A percentile compares a stretch with the other conserved stretches of the same genome.
These are phyloP conservation scores for Xylaria cubensis DNA, from an alignment of 495 filamentous ascomycete species.

Conservation along the genomic window DNA sequence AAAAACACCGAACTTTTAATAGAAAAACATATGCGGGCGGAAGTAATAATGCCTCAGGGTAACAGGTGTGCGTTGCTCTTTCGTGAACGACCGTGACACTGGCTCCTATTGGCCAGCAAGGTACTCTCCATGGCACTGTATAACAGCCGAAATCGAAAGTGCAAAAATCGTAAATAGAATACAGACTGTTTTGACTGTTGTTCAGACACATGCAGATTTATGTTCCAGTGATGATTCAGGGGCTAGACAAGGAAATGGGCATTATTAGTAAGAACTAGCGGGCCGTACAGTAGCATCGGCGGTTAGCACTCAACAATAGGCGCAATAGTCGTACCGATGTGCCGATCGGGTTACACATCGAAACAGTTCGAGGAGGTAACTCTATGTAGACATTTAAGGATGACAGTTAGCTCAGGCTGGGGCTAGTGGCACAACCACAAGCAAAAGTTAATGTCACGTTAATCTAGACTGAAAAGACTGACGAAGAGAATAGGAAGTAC, in stretches of 20 bases:
- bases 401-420: slow-evolving; percentile 8
- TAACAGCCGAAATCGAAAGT: not conserved
- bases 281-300: slow-evolving; percentile 12
- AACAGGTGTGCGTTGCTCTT: not conserved
- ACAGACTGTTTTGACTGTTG: not conserved
- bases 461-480: not conserved
- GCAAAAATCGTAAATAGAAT: slow-evolving; percentile 10
- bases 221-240: not conserved
- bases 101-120: not conserved
- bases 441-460: not conserved
- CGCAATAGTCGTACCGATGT: not conserved
- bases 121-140: not conserved
- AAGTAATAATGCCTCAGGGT: not conserved
- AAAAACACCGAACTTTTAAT: slow-evolving; percentile 12
- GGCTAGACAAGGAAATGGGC: not conserved
- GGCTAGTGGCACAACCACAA: not conserved
- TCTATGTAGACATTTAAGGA: not conserved
- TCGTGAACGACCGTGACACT: not conserved
- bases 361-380: slow-evolving; percentile 7
- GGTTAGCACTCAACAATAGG: slow-evolving; percentile 11
- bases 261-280: slow-evolving; percentile 20
- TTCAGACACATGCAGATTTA: not conserved
- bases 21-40: not conserved
- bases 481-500: not conserved
- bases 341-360: slow-evolving; percentile 12